Evolutionary conservation across 768 basidiomycete species (phyloP).

Genomic region (Hysterangium stoloniferum): DNA sequence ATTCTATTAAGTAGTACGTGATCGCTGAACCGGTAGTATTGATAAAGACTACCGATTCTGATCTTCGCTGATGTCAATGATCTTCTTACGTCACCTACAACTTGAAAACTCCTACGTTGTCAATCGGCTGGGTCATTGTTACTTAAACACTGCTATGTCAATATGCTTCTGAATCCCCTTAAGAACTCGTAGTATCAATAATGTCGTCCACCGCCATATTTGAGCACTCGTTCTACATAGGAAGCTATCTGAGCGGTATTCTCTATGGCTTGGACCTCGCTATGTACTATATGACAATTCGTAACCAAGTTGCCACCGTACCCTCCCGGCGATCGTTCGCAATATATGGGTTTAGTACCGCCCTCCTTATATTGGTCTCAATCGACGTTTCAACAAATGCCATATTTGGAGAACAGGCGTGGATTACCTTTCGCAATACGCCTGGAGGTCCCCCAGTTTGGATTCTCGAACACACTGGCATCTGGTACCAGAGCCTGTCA

Average conservation of each 20-base stretch:
- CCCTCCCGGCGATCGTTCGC: slow-evolving; percentile 18
- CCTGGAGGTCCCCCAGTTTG: slow-evolving; percentile 32
- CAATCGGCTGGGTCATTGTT: no score
- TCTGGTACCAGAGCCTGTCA: slow-evolving; percentile 27
- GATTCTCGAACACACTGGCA: slow-evolving; percentile 19
- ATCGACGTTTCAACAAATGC: slow-evolving; percentile 22
- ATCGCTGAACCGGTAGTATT: no score
- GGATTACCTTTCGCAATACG: slow-evolving; percentile 25
- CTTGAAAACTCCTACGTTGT: no score
- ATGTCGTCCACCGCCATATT: slow-evolving; percentile 14
- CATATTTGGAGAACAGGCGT: slow-evolving; percentile 29
- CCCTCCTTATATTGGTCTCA: slow-evolving; percentile 26
- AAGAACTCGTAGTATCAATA: no score
- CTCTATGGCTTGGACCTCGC: slow-evolving; percentile 22
- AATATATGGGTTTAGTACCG: slow-evolving; percentile 19
- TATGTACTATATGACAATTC: slow-evolving; percentile 21
- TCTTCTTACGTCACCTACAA: no score
- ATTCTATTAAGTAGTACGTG: no score
- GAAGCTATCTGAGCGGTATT: slow-evolving; percentile 21
- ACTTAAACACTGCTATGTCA: no score
- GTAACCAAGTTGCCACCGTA: slow-evolving; percentile 16
- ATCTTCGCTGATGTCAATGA: no score
- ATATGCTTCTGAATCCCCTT: no score
- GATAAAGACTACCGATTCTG: no score
- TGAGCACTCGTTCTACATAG: slow-evolving; percentile 21